These are phyloP conservation scores for Persicaria tinctoria DNA, from an alignment of 148 eudicot genomes.

Conservation along the genomic window DNA sequence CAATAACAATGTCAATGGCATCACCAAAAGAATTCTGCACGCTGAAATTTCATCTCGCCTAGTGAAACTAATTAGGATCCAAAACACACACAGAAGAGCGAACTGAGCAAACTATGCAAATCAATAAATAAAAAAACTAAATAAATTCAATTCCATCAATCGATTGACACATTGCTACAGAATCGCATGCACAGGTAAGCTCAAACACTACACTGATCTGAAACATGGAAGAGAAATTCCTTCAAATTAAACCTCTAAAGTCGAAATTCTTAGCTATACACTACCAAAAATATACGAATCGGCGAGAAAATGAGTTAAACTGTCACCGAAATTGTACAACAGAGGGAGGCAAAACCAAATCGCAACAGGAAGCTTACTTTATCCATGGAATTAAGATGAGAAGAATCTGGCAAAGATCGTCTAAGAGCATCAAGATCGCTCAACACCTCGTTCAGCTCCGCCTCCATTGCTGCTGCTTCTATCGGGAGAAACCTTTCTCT, in stretches of 20 bases:
- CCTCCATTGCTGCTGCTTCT: conserved; percentile 44
- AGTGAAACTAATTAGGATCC: not conserved
- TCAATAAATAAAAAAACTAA: not conserved
- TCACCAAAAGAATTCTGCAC: not conserved
- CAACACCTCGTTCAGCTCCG: conserved; percentile 39
- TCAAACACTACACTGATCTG: not conserved
- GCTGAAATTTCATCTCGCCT: not conserved
- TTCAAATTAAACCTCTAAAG: conserved; percentile 4
- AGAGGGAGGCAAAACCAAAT: not conserved
- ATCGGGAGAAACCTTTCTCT: not conserved
- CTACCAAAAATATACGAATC: not conserved
- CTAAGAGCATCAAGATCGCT: conserved; percentile 48
- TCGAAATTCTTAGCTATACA: not conserved
- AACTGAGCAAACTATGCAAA: too few species aligned
- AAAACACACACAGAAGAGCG: not conserved
- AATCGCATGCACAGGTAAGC: not conserved
- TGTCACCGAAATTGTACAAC: not conserved
- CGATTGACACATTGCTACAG: not conserved
- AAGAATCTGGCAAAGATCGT: conserved; percentile 42
- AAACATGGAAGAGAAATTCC: not conserved
- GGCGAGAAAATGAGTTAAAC: not conserved
- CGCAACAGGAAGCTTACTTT: conserved; percentile 25
- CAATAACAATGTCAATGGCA: not conserved
- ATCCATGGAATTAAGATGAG: conserved; percentile 39
- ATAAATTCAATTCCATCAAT: not conserved